Base-by-base conservation (phyloP, 2,329 filamentous ascomycete species). In the Botryotinia calthae region DNA sequence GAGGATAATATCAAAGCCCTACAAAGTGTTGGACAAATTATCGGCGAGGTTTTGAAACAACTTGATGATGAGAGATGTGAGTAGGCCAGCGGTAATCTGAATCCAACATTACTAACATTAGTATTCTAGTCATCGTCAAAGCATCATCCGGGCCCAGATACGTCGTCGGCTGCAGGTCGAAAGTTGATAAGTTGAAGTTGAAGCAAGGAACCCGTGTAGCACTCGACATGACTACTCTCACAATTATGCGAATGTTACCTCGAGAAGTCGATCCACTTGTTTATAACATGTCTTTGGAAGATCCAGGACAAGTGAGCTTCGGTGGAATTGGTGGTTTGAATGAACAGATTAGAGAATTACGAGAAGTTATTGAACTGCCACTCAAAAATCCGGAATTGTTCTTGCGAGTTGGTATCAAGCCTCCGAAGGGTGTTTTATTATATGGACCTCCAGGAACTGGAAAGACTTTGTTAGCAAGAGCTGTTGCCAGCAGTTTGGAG, bases 1-100 rank as follows among this genome's bases (percentile, higher is more conserved):
- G 96, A 99, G 82, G 97, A 99, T 78, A 98, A 98, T 85, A 98
- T 99, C 87, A 99, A 99, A 87, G 96, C 96, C 77, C 86, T 99
- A 81, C 96, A 99, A 86, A 98, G 96, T 83, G 96, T 99, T 72
- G 96, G 96, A 68, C 96, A 99, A 86, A 99, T 99, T 84, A 98
- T 99, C 83, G 96, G 96, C 79, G 96, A 99, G 85, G 97, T 99
- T 75, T 86, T 99, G 81, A 99, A 99, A 87, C 97, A 99, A 86
- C 88, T 99, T 76, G 96, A 99, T 81, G 96, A 99, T 80, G 97
- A 99, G 87, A 88, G 96, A 91, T 99, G 95, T 98, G 86, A 83
- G 93, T 85, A 65, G 44, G 64, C 66, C 64, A 42, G 42, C 40
- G 44, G 42, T 7, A 31, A 68, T 25, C 25, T 16, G 22, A 42